These are phyloP conservation scores for Liriodendron chinense DNA, from an alignment of 164 flowering plant species.

Conservation along the genomic window DNA sequence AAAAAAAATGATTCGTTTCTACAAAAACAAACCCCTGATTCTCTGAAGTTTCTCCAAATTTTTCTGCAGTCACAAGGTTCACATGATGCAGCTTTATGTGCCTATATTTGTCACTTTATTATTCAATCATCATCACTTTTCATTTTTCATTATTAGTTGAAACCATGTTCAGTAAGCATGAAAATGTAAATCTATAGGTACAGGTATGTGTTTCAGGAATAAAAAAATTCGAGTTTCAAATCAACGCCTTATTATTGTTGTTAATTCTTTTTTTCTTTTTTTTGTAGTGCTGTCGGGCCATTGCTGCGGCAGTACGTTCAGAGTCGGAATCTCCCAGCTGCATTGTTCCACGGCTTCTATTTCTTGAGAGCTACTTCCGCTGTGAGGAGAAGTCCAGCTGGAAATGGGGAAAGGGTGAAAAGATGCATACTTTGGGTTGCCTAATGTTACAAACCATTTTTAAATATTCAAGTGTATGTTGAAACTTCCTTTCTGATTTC, in stretches of 20 bases:
- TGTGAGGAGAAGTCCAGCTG: slow-evolving; percentile 59
- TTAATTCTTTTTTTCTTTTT: slow-evolving; percentile 11
- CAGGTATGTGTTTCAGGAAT: neutral
- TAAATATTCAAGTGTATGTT: slow-evolving; percentile 60
- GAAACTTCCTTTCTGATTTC: slow-evolving; percentile 7
- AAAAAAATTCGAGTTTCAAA: neutral
- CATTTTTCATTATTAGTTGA: too few relatives aligned
- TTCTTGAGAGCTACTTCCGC: slow-evolving; percentile 66
- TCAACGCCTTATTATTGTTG: neutral
- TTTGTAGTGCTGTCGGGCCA: slow-evolving; percentile 76
- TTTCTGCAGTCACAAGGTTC: too few relatives aligned
- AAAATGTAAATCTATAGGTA: neutral
- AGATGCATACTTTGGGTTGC: slow-evolving; percentile 79
- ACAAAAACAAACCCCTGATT: too few relatives aligned
- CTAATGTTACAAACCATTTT: slow-evolving; percentile 79
- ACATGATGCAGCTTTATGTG: too few relatives aligned
- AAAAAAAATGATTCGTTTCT: too few relatives aligned
- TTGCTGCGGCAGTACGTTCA: slow-evolving; percentile 63
- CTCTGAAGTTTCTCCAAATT: too few relatives aligned
- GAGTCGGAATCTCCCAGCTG: slow-evolving; percentile 46
- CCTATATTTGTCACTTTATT: neutral
- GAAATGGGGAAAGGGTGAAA: slow-evolving; percentile 63
- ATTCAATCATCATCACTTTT: too few relatives aligned
- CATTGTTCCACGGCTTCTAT: slow-evolving; percentile 72
- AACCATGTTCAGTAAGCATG: too few relatives aligned